phyloP scores from a whole-genome alignment of 148 eudicot genomes.

The Heliamphora exappendiculata region DNA sequence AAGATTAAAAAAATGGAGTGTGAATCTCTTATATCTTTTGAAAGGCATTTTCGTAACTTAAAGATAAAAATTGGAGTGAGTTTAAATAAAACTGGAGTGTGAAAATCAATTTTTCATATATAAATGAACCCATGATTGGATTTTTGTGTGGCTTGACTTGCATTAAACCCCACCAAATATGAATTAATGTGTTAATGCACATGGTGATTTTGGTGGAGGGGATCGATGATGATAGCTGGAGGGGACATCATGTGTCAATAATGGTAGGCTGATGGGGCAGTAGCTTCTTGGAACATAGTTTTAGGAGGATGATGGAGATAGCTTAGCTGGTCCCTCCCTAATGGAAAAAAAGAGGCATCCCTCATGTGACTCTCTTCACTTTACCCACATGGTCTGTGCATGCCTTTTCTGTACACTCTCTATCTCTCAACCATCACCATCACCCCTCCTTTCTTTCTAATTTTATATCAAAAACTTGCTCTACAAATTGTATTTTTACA shows the following conservation, averaged over 20 bases:
- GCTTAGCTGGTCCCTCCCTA: slow-evolving; percentile 22
- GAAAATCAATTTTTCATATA: too few relatives aligned
- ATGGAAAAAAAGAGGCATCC: slow-evolving; percentile 24
- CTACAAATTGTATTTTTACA: too few relatives aligned
- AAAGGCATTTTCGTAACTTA: too few relatives aligned
- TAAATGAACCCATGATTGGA: too few relatives aligned
- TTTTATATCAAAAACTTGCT: too few relatives aligned
- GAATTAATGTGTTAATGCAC: slow-evolving; percentile 9
- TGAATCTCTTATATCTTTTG: not conserved
- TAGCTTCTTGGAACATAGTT: slow-evolving; percentile 26
- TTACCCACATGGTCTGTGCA: slow-evolving; percentile 16
- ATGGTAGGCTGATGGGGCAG: slow-evolving; percentile 5
- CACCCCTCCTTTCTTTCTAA: not conserved
- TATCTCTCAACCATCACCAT: slow-evolving; percentile 22
- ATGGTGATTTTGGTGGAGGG: slow-evolving; percentile 16
- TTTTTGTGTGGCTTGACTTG: not conserved
- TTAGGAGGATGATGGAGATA: slow-evolving; percentile 17
- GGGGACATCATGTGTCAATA: slow-evolving; percentile 21
- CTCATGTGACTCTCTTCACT: slow-evolving; percentile 22
- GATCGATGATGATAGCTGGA: not conserved
- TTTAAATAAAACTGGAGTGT: not conserved
- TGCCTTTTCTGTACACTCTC: not conserved
- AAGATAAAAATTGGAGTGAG: too few relatives aligned
- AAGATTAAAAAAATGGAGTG: not conserved
- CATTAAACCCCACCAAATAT: not conserved